Conservation (phyloP, 75 land plant genomes). For the Picea sitchensis region DNA sequence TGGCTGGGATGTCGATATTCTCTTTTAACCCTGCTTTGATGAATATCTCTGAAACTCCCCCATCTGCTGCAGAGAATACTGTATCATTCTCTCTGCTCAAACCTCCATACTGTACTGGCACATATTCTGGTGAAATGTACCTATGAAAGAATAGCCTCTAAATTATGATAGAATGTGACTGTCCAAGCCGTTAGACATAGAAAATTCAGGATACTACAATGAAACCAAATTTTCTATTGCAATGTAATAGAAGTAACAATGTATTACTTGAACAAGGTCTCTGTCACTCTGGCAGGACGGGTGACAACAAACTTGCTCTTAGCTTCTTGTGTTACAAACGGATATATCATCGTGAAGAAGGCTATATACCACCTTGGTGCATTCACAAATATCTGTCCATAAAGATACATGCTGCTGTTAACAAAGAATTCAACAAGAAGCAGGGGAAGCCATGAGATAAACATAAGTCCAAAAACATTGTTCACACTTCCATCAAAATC, state of each 20-base stretch:
- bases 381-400: conserved; percentile 68
- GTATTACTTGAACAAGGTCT: conserved; percentile 61
- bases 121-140: conserved; percentile 52
- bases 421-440: too few species aligned
- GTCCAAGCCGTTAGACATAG: too few species aligned
- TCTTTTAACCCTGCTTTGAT: conserved; percentile 41
- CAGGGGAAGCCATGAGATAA: too few species aligned
- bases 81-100: conserved; percentile 43
- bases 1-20: conserved; percentile 33
- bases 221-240: too few species aligned
- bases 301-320: conserved; percentile 74
- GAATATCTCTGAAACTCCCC: conserved; percentile 27
- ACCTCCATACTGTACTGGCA: conserved; percentile 66
- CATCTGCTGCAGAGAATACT: conserved; percentile 39
- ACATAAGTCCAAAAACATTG: too few species aligned
- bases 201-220: too few species aligned
- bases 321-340: conserved; percentile 52
- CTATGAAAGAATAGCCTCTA: conserved; percentile 13
- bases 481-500: too few species aligned
- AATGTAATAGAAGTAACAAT: neutral
- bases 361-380: conserved; percentile 80
- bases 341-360: conserved; percentile 39
- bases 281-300: conserved; percentile 56
- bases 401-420: neutral
- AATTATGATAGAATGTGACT: too few species aligned